Conservation (phyloP, 805 yeast genomes). For the Zygosaccharomyces gambellarensis region DNA sequence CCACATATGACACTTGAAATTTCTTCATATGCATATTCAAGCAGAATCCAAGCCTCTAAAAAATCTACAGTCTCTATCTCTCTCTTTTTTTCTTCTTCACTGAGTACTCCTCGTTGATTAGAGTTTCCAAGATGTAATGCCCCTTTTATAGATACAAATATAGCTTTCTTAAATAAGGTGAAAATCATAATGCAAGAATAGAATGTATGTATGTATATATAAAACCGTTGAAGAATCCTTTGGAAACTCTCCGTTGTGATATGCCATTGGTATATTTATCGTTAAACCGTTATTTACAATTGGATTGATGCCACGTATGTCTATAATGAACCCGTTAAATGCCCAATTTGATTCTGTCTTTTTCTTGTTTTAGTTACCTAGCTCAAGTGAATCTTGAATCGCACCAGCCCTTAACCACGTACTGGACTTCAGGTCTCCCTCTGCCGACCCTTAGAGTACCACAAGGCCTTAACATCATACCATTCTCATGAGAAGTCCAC, state of each 20-base stretch:
- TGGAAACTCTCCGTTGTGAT: neutral
- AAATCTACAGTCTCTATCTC: no score
- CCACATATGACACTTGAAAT: constrained; percentile 26
- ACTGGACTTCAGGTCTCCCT: constrained; percentile 22
- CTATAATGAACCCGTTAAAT: constrained; percentile 34
- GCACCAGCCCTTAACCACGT: constrained; percentile 36
- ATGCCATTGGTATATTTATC: neutral
- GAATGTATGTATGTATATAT: neutral
- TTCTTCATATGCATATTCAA: constrained; percentile 5
- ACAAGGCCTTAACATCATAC: constrained; percentile 29
- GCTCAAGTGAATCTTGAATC: constrained; percentile 23
- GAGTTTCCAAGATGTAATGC: neutral
- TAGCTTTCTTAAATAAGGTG: neutral
- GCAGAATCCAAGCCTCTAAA: neutral
- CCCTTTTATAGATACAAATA: neutral
- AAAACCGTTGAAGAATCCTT: neutral
- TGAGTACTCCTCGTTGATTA: neutral
- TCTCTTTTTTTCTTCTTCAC: no score
- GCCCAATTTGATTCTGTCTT: constrained; percentile 40
- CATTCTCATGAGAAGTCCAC: constrained; percentile 18
- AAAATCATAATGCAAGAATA: neutral
- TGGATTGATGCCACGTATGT: constrained; percentile 7
- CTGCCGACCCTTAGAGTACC: constrained; percentile 25
- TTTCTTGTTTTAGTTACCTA: neutral
- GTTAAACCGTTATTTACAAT: neutral